Evolutionary conservation across 495 filamentous ascomycete species (phyloP), one percentile per base, ranked within the genome.

Genomic region (Bacidia rubella): DNA sequence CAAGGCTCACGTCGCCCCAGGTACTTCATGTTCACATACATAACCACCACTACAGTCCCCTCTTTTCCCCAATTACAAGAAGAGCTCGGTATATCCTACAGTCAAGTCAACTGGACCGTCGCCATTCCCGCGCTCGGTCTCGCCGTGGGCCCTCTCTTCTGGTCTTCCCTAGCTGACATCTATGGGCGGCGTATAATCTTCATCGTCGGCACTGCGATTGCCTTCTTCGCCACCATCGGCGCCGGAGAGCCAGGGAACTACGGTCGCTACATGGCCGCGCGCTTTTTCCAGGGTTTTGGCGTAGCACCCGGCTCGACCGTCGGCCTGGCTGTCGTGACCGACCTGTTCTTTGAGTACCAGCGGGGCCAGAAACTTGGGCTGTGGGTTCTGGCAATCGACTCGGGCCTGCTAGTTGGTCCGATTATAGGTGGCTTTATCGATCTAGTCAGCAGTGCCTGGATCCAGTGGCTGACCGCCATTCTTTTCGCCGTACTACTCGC

Each of bases 21-120:
- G 63, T 81, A 82, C 60, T 81, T 80, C 60, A 68, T 81, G 49
- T 79, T 81, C 63, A 82, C 79, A 11, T 82, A 81, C 60, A 70
- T 79, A 44, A 81, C 77, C 2, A 81, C 79, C 0, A 78, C 74
- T 2, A 78, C 79, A 0, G 73, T 82, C 1, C 77, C 77, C 1
- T 78, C 77, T 0, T 81, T 81, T 57, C 50, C 66, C 1, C 65
- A 69, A 11, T 68, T 81, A 17, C 72, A 80, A 57, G 57, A 64
- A 20, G 65, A 75, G 48, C 79, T 72, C 57, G 49, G 56, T 32
- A 70, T 76, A 53, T 64, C 57, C 26, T 74, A 76, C 54, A 63
- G 71, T 2, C 68, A 80, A 55, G 71, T 76, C 21, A 80, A 81
- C 62, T 82, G 78, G 79, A 82, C 78, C 1, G 71, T 82, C 24